phyloP scores from a whole-genome alignment of 2,329 filamentous ascomycete species.

The Trichophyton benhamiae region DNA sequence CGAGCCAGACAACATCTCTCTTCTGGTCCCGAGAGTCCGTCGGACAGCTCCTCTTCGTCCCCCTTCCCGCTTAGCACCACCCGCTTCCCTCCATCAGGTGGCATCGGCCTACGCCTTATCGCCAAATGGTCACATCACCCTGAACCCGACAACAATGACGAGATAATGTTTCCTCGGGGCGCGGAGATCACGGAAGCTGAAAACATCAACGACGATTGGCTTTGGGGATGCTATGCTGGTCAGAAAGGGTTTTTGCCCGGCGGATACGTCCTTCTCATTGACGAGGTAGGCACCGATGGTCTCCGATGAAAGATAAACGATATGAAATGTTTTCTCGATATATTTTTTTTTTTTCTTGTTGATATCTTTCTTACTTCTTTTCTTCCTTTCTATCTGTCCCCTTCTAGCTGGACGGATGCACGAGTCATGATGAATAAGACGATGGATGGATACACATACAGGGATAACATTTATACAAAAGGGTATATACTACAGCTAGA shows the following conservation, averaged over 20 bases:
- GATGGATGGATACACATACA: not conserved
- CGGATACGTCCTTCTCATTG: constrained; percentile 52
- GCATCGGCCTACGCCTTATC: constrained; percentile 49
- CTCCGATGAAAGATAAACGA: not conserved
- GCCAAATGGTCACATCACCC: constrained; percentile 74
- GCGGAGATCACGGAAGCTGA: constrained; percentile 74
- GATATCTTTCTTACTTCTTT: not conserved
- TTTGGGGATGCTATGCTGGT: constrained; percentile 74
- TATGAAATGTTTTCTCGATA: not conserved
- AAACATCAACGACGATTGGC: constrained; percentile 87
- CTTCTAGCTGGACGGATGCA: not conserved
- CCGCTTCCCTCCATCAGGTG: constrained; percentile 62
- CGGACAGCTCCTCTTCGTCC: constrained; percentile 4
- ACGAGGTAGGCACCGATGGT: constrained; percentile 17
- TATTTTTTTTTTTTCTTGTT: not conserved
- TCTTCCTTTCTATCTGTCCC: not conserved
- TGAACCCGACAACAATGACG: constrained; percentile 45
- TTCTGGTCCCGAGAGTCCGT: not conserved
- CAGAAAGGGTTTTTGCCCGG: constrained; percentile 67
- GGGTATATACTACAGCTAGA: not conserved
- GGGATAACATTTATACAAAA: not conserved
- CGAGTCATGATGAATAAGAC: not conserved
- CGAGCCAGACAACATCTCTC: not conserved
- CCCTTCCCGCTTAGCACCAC: not conserved
- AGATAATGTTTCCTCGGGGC: constrained; percentile 70